These are phyloP conservation scores for Astragalus membranaceus DNA, from an alignment of 306 rosid genomes.

Conservation along the genomic window DNA sequence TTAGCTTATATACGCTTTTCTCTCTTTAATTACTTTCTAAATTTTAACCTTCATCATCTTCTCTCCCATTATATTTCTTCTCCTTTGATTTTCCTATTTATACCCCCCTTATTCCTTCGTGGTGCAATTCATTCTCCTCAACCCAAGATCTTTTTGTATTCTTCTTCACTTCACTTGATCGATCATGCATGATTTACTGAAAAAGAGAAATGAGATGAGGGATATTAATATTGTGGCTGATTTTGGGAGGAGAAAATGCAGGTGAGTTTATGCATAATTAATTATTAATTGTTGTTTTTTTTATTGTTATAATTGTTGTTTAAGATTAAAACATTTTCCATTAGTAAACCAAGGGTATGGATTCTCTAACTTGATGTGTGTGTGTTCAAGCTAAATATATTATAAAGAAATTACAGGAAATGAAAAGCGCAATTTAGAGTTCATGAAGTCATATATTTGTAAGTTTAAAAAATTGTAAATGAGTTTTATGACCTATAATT, in stretches of 20 bases:
- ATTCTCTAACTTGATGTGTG: no score
- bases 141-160: not conserved
- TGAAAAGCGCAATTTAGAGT: no score
- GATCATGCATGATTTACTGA: not conserved
- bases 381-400: no score
- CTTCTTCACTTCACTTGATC: not conserved
- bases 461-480: no score
- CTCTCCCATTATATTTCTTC: not conserved
- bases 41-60: not conserved
- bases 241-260: not conserved
- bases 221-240: not conserved
- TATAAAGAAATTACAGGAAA: no score
- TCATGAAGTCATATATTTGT: no score
- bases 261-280: conserved; percentile 9
- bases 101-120: not conserved
- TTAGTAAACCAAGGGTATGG: no score
- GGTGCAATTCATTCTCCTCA: not conserved
- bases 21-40: conserved; percentile 9
- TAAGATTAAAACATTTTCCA: not conserved
- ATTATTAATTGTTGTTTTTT: not conserved
- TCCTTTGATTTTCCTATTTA: not conserved
- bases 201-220: not conserved
- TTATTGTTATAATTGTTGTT: not conserved
- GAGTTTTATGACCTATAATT: no score
- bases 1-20: conserved; percentile 15